Conservation (phyloP, 2,329 filamentous ascomycete genomes). For the Fusarium sp. region DNA sequence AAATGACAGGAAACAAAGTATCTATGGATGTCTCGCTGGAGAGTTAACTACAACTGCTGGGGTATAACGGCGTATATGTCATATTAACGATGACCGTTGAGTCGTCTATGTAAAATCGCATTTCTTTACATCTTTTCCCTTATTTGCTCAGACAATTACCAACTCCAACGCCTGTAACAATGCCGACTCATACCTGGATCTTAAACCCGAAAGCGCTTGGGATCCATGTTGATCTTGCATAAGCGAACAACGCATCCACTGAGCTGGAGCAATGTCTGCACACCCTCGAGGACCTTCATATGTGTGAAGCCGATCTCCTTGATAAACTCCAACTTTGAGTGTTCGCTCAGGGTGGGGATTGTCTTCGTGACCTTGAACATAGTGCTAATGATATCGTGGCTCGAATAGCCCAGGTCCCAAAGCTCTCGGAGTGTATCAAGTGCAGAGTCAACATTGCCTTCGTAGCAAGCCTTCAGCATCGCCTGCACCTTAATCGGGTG, state of each 20-base stretch:
- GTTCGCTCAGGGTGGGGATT: constrained; percentile 89
- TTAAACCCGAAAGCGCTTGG: constrained; percentile 74
- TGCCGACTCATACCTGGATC: constrained; percentile 1
- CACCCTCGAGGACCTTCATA: constrained; percentile 98
- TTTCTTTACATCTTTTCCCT: constrained; percentile 35
- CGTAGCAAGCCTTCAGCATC: constrained; percentile 97
- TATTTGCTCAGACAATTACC: constrained; percentile 32
- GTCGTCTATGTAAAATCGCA: constrained; percentile 40
- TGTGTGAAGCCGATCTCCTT: constrained; percentile 99
- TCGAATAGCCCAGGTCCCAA: constrained; percentile 96
- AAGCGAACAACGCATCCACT: constrained; percentile 92
- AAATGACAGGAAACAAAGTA: not conserved
- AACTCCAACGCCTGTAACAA: constrained; percentile 35
- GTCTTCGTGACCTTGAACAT: constrained; percentile 99
- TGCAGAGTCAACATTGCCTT: constrained; percentile 88
- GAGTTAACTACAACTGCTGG: constrained; percentile 16
- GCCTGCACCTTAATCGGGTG: constrained; percentile 98
- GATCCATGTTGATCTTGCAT: constrained; percentile 97
- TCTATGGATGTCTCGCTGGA: constrained; percentile 1
- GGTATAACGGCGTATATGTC: constrained; percentile 33
- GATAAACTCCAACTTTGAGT: constrained; percentile 96
- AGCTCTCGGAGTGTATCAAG: constrained; percentile 88
- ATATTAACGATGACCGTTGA: constrained; percentile 29
- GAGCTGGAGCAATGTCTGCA: constrained; percentile 93
- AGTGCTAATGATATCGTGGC: constrained; percentile 97